phyloP scores from a whole-genome alignment of 495 filamentous ascomycete genomes.

The Lasiosphaeria miniovina region DNA sequence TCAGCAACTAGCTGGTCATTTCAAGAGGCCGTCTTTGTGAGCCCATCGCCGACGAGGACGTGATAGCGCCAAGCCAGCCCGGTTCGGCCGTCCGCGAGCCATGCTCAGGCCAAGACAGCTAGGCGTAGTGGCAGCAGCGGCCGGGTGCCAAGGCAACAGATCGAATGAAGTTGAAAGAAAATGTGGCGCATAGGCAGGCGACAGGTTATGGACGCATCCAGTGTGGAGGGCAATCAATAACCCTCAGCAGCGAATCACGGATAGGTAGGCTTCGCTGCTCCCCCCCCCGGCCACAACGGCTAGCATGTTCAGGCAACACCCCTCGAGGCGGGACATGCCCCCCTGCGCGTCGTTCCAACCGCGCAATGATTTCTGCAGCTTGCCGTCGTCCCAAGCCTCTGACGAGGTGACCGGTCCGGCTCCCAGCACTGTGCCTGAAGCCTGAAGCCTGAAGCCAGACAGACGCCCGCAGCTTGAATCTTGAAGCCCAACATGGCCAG shows the following conservation, averaged over 20 bases:
- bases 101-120: no score
- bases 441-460: not conserved
- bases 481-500: constrained; percentile 13
- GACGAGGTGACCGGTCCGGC: not conserved
- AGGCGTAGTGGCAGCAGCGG: not conserved
- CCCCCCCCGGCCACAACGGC: no score
- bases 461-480: not conserved
- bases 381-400: constrained; percentile 9
- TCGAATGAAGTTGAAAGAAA: constrained; percentile 30
- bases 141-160: constrained; percentile 1
- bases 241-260: not conserved
- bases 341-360: constrained; percentile 13
- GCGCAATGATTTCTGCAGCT: constrained; percentile 20
- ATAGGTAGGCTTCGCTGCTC: not conserved
- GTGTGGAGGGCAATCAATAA: constrained; percentile 22
- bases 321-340: constrained; percentile 31
- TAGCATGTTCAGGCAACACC: constrained; percentile 12
- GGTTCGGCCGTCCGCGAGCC: no score
- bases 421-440: no score
- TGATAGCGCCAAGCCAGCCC: no score
- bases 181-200: constrained; percentile 31
- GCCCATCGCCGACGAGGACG: no score
- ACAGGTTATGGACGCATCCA: constrained; percentile 20
- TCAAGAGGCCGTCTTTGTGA: no score
- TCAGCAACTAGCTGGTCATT: no score